phyloP scores from a whole-genome alignment of 192 early-diverging fungal genomes.

The Coemansia sp. region DNA sequence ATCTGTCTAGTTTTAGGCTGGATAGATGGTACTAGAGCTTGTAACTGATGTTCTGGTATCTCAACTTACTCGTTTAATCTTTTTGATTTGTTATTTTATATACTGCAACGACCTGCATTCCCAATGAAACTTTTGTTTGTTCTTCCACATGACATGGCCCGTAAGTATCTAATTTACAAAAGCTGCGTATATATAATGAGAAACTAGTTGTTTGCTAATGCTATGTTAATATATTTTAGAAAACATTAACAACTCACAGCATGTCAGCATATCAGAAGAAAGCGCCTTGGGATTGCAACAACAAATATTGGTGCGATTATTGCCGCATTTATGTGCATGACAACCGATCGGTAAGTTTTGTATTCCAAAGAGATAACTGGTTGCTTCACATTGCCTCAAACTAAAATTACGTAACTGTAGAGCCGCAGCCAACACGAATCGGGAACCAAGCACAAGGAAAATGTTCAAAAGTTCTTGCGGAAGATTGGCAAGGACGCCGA shows the following conservation, averaged over 20 bases:
- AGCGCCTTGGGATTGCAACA: constrained; percentile 56
- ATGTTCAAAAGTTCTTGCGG: constrained; percentile 71
- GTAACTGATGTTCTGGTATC: neutral
- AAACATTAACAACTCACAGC: neutral
- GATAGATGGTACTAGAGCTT: constrained; percentile 28
- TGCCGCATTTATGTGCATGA: constrained; percentile 79
- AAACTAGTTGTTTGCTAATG: too few relatives aligned
- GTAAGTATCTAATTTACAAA: too few relatives aligned
- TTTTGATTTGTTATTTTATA: constrained; percentile 1
- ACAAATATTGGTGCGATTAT: constrained; percentile 83
- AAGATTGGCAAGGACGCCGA: constrained; percentile 61
- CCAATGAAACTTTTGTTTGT: neutral
- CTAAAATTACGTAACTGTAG: constrained; percentile 23
- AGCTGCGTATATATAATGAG: too few relatives aligned
- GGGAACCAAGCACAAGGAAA: constrained; percentile 81
- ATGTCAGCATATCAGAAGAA: constrained; percentile 34
- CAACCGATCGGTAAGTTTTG: constrained; percentile 67
- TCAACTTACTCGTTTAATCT: neutral
- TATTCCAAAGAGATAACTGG: constrained; percentile 7
- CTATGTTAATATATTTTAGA: neutral
- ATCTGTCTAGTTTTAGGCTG: constrained; percentile 44
- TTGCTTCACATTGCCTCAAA: neutral
- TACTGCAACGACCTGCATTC: neutral
- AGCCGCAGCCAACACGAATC: constrained; percentile 69
- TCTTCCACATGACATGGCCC: too few relatives aligned